Evolutionary conservation across 164 flowering plant species (phyloP), one percentile per base, ranked within the genome.

Genomic region (Annona squamosa): DNA sequence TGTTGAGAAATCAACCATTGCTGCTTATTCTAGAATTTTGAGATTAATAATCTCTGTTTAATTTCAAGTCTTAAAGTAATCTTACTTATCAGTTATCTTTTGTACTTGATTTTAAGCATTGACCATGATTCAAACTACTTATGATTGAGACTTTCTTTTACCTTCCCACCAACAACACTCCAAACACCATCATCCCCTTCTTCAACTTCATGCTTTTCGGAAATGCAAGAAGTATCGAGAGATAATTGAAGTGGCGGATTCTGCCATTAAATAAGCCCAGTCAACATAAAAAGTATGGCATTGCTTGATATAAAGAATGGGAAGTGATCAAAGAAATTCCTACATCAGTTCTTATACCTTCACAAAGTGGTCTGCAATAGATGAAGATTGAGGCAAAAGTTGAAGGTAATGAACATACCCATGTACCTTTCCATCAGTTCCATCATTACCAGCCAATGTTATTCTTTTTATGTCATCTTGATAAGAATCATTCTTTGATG

Each of bases 101-200:
- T 48, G 57, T 13, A 5, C 57, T 5, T 48, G 57, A 48, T 48
- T 48, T 48, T 48, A 48, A 48, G 12, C 57, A 2, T 48, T 13
- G 5, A 7, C 6, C 12, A 2, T 26, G 37, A 26, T 26, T 26
- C 37, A 26, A 26, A 26, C 37, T 26, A 26, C 3, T 65, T 52
- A 37, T 18, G 70, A 26, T 13, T 48, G 19, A 72, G 65, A 72
- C 42, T 37, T 6, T 41, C 45, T 48, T 81, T 71, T 62, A 91
- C 98, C 98, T 93, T 93, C 74, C 98, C 98, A 74, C 98, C 97
- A 71, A 90, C 88, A 71, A 93, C 86, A 78, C 82, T 86, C 98
- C 97, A 91, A 81, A 89, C 83, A 72, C 95, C 98, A 85, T 87
- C 93, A 66, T 70, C 79, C 67, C 82, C 94, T 77, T 84, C 89